Conservation (phyloP, 495 filamentous ascomycete genomes). For the Cladorrhinum samala region DNA sequence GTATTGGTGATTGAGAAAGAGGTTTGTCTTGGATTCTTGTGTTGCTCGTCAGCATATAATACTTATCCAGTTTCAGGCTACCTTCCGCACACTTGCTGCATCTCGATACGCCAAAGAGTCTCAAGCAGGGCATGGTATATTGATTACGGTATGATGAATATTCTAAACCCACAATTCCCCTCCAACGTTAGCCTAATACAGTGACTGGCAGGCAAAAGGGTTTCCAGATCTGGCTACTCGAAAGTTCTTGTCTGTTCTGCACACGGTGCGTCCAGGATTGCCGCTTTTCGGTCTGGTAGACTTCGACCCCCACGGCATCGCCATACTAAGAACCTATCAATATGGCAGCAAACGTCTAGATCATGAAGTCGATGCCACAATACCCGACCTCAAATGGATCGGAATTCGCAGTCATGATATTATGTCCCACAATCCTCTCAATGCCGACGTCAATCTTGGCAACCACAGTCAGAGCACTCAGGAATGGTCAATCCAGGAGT, state of each 20-base stretch:
- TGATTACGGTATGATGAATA: conserved; percentile 26
- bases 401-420: conserved; percentile 64
- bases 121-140: conserved; percentile 18
- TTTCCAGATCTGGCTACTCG: conserved; percentile 85
- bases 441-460: neutral
- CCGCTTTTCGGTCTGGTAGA: conserved; percentile 69
- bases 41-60: neutral
- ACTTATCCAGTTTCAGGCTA: conserved; percentile 52
- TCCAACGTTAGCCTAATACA: too few relatives aligned
- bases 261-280: conserved; percentile 28
- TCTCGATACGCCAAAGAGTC: conserved; percentile 18
- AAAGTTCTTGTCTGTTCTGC: conserved; percentile 54
- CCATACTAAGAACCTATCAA: conserved; percentile 82
- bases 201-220: conserved; percentile 92
- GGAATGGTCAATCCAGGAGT: conserved; percentile 15
- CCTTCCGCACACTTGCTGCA: conserved; percentile 54
- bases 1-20: conserved; percentile 91
- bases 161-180: too few relatives aligned
- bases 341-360: conserved; percentile 68
- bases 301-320: conserved; percentile 80
- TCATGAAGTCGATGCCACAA: conserved; percentile 57
- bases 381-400: conserved; percentile 62
- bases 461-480: conserved; percentile 15
- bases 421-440: conserved; percentile 5
- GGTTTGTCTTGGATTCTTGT: conserved; percentile 36